Evolutionary conservation across 441 rosid species (phyloP).

Genomic region (Aleurites moluccanus): DNA sequence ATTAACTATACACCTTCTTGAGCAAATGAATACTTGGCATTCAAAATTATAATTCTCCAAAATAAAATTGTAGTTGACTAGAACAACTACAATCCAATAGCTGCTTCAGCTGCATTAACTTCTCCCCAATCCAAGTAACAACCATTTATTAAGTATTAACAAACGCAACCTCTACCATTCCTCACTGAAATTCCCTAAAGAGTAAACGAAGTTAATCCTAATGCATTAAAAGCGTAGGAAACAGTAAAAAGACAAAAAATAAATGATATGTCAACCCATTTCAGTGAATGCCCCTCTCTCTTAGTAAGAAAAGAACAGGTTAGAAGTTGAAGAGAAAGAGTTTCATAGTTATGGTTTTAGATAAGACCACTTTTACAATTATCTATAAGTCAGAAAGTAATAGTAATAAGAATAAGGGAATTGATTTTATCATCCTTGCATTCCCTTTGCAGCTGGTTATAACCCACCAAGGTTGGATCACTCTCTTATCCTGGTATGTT

Average conservation of each 20-base stretch:
- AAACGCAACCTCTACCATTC: neutral
- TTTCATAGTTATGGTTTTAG: neutral
- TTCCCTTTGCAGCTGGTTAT: neutral
- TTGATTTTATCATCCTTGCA: conserved; percentile 1
- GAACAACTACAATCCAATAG: neutral
- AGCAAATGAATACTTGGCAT: neutral
- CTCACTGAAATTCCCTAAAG: neutral
- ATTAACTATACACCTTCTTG: neutral
- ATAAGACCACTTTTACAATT: neutral
- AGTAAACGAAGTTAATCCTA: neutral
- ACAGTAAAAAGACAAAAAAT: neutral
- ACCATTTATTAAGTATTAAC: conserved; percentile 2
- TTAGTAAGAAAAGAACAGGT: neutral
- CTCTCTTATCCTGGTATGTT: neutral
- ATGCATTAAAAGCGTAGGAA: neutral
- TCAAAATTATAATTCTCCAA: neutral
- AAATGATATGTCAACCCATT: neutral
- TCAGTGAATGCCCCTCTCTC: neutral
- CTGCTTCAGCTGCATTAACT: neutral
- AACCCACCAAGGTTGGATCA: neutral
- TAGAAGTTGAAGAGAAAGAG: neutral
- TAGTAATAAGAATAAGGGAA: neutral
- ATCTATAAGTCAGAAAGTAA: neutral
- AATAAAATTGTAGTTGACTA: neutral
- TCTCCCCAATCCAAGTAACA: neutral